These are phyloP conservation scores for Talaromyces sp. DNA, from an alignment of 2,329 filamentous ascomycete genomes.

Conservation along the genomic window DNA sequence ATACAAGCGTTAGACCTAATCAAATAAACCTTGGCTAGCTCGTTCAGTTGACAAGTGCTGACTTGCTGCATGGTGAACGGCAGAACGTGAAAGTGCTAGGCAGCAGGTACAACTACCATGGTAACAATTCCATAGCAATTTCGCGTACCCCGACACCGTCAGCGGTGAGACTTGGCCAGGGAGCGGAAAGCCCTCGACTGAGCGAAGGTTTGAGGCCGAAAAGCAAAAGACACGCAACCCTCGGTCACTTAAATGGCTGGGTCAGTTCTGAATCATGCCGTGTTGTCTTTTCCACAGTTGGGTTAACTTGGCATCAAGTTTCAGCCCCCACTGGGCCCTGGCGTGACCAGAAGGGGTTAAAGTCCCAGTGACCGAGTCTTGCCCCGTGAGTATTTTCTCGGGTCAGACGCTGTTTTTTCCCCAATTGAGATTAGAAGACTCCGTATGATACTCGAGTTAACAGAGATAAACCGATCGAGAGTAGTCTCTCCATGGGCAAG, in stretches of 20 bases:
- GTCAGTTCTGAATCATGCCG: neutral
- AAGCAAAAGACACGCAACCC: conserved; percentile 1
- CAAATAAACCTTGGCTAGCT: neutral
- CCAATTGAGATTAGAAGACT: neutral
- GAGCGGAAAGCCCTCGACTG: neutral
- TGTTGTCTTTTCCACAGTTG: neutral
- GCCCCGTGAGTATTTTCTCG: neutral
- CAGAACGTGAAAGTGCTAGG: neutral
- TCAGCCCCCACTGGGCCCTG: conserved; percentile 17
- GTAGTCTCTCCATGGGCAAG: neutral
- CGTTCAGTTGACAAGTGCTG: neutral
- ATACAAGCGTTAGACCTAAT: neutral
- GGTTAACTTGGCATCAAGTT: conserved; percentile 1
- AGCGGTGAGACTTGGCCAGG: neutral
- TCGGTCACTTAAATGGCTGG: neutral
- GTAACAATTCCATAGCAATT: neutral
- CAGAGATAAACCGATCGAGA: neutral
- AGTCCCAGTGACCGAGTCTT: neutral
- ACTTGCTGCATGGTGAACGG: neutral
- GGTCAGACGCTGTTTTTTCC: neutral
- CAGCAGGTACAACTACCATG: neutral
- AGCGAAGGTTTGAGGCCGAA: neutral
- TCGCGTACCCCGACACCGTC: neutral
- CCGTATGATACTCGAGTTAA: neutral
- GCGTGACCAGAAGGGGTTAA: conserved; percentile 1